phyloP scores from a whole-genome alignment of 805 yeast species.

The baker's yeast (Saccharomyces cerevisiae) region DNA sequence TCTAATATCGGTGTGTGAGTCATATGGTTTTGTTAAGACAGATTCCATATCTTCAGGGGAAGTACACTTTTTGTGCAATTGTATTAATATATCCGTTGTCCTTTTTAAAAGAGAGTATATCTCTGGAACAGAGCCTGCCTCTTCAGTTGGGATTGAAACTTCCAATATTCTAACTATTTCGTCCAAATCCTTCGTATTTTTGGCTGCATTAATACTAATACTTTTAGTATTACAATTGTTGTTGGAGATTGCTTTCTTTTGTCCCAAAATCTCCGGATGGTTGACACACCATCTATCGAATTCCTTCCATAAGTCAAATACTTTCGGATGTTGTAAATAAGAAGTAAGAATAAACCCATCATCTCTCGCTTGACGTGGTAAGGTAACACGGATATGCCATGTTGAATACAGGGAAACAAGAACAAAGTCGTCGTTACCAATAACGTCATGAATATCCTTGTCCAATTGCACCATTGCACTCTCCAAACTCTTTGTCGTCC shows the following conservation, averaged over 20 bases:
- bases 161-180: slow-evolving; percentile 36
- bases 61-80: slow-evolving; percentile 31
- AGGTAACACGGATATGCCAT: slow-evolving; percentile 66
- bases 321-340: slow-evolving; percentile 64
- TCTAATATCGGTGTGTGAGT: slow-evolving; percentile 62
- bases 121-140: neutral
- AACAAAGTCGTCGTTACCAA: slow-evolving; percentile 43
- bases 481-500: slow-evolving; percentile 41
- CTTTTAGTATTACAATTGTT: neutral
- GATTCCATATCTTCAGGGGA: slow-evolving; percentile 41
- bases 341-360: slow-evolving; percentile 62
- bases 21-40: slow-evolving; percentile 66
- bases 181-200: slow-evolving; percentile 10
- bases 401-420: slow-evolving; percentile 58
- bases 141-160: slow-evolving; percentile 9
- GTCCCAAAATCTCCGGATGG: slow-evolving; percentile 34
- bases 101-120: neutral
- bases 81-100: slow-evolving; percentile 22
- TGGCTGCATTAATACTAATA: slow-evolving; percentile 1
- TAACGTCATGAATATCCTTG: slow-evolving; percentile 29
- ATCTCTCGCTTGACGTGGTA: slow-evolving; percentile 77
- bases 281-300: slow-evolving; percentile 62
- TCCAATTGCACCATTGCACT: slow-evolving; percentile 57
- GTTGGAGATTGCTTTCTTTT: slow-evolving; percentile 5
- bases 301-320: slow-evolving; percentile 71